Evolutionary conservation across 176 grass and related monocot species (phyloP).

Genomic region (Bolboschoenus planiculmis): DNA sequence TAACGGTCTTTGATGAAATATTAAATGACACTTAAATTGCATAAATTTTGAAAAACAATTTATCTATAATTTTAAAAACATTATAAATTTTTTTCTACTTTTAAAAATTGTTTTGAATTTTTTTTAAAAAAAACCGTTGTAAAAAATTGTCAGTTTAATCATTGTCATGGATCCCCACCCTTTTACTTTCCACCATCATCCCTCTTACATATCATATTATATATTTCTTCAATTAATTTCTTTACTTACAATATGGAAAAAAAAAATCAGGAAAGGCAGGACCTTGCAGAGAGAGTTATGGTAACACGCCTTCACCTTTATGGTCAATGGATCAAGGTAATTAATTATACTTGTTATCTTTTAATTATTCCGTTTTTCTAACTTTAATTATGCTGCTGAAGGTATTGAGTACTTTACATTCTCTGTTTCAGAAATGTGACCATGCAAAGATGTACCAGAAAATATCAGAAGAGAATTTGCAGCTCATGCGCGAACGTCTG

Average conservation of each 20-base stretch:
- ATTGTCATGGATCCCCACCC: too few species aligned
- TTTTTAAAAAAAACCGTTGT: too few species aligned
- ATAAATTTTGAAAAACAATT: too few species aligned
- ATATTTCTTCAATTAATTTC: constrained; percentile 10
- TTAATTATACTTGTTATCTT: too few species aligned
- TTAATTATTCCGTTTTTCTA: background rate
- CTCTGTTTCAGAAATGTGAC: constrained; percentile 37
- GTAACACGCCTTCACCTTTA: constrained; percentile 88
- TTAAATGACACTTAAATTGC: too few species aligned
- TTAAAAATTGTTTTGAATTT: too few species aligned
- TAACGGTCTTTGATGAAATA: too few species aligned
- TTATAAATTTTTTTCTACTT: too few species aligned
- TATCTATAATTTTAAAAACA: too few species aligned
- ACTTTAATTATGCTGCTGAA: background rate
- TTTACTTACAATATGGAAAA: background rate
- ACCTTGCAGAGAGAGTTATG: constrained; percentile 88
- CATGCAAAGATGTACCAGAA: constrained; percentile 44
- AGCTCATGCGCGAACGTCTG: constrained; percentile 38
- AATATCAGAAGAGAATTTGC: constrained; percentile 40
- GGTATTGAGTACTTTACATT: background rate
- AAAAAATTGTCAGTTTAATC: too few species aligned
- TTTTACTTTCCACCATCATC: background rate
- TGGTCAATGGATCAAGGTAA: constrained; percentile 61
- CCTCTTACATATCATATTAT: background rate
- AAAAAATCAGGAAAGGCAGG: constrained; percentile 59